Percentiles rank a stretch among this genome's conserved stretches.
Conservation (phyloP, 148 eudicot species). For the Heliosperma pusillum region DNA sequence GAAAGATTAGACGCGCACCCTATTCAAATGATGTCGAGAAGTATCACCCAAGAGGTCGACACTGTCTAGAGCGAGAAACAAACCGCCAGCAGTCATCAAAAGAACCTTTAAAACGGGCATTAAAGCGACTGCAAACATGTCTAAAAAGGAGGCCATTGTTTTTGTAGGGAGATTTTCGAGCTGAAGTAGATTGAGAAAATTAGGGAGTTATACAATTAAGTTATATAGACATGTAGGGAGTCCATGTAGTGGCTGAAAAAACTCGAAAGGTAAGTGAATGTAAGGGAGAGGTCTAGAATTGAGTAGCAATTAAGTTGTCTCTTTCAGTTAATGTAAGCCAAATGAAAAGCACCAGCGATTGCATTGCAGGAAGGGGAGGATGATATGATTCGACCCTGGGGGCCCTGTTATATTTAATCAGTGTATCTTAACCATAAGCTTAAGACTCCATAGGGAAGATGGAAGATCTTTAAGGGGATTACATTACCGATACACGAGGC, state of each 20-base stretch:
- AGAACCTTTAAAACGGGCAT: slow-evolving; percentile 46
- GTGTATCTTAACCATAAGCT: not conserved
- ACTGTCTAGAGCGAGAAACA: slow-evolving; percentile 33
- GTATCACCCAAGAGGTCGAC: slow-evolving; percentile 38
- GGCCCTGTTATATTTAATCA: not conserved
- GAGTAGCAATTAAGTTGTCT: slow-evolving; percentile 3
- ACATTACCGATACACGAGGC: not conserved
- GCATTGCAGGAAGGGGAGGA: not conserved
- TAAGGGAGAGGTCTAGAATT: slow-evolving; percentile 6
- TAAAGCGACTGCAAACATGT: slow-evolving; percentile 21
- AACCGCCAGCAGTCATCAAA: slow-evolving; percentile 40
- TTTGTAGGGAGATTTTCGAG: not conserved
- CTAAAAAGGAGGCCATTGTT: slow-evolving; percentile 16
- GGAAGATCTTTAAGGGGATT: not conserved
- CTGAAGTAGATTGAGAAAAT: not conserved
- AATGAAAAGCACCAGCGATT: not conserved
- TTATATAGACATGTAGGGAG: not conserved
- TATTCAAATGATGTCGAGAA: slow-evolving; percentile 34
- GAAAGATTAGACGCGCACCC: slow-evolving; percentile 20
- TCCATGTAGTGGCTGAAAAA: not conserved
- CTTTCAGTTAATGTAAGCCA: not conserved
- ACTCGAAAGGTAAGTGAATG: not conserved
- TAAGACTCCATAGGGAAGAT: not conserved
- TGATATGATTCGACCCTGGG: slow-evolving; percentile 3
- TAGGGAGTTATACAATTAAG: not conserved